Base-by-base conservation (phyloP, 306 rosid species). In the Quercus agrifolia region DNA sequence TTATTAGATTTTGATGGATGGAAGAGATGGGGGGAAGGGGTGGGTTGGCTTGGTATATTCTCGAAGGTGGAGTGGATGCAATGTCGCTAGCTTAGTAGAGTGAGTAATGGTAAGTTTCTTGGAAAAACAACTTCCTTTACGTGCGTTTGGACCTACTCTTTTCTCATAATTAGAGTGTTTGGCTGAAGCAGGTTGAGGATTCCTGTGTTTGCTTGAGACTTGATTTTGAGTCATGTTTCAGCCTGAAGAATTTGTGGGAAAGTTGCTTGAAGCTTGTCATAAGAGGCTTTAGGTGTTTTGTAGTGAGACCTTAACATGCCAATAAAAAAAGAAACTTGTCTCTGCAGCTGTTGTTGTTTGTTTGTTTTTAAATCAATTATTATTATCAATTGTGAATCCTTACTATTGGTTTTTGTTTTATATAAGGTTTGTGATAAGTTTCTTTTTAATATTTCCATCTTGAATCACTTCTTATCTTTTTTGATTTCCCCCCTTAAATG, bases 181-280 rank as follows among this genome's bases (percentile, higher is more conserved):
- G 56, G 71, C 49, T 52, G 46, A 81, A 59, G 80, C 79, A 38
- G 79, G 80, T 78, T 70, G 61, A 68, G 52, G 72, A 69, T 59
- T 74, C 78, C 51, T 61, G 35, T 79, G 62, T 79, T 49, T 78
- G 68, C 56, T 76, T 51, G 51, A 74, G 86, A 69, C 79, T 70
- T 59, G 56, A 75, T 57, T 70, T 56, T 61, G 73, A 68, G 77
- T 67, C 81, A 23, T 46, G 71, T 68, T 83, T 81, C 79, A 51
- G 76, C 68, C 81, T 69, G 64, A 70, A 70, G 25, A 70, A 68
- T 74, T 52, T 75, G 41, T 56, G 58, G 75, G 51, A 51, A 44
- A 79, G 46, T 73, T 73, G 64, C 70, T 52, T 61, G 71, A 74
- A 17, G 44, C 54, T 67, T 25, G 30, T 75, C 70, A 17, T 64